phyloP scores from a whole-genome alignment of 2,329 filamentous ascomycete genomes.

The Epichloe festucae region DNA sequence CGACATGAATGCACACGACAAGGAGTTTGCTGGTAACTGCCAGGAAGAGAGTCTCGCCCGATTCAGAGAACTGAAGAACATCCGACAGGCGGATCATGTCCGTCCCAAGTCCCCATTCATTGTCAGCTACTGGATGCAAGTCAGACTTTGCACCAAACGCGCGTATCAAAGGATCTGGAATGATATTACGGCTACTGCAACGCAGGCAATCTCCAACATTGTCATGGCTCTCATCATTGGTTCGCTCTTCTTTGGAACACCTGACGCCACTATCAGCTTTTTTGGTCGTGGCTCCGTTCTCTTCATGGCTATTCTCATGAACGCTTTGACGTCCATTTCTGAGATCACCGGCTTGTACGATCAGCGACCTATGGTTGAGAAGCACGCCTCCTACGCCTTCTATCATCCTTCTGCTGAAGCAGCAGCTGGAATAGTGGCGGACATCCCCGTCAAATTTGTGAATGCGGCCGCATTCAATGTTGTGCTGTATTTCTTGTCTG shows the following conservation, averaged over 20 bases:
- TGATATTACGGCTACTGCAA: conserved; percentile 34
- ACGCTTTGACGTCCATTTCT: conserved; percentile 42
- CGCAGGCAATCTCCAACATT: conserved; percentile 33
- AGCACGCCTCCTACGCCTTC: conserved; percentile 35
- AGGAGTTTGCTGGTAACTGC: conserved; percentile 29
- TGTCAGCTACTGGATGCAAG: conserved; percentile 41
- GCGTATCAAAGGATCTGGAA: conserved; percentile 40
- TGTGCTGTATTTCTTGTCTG: conserved; percentile 44
- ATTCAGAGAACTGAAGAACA: conserved; percentile 34
- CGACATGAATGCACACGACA: conserved; percentile 39
- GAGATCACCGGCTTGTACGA: conserved; percentile 36
- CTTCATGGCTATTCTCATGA: conserved; percentile 48
- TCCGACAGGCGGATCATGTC: conserved; percentile 37
- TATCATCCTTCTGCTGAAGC: conserved; percentile 41
- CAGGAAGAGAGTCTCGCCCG: conserved; percentile 24
- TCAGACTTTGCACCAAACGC: conserved; percentile 36
- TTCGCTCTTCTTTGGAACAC: conserved; percentile 43
- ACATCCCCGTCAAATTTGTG: conserved; percentile 45
- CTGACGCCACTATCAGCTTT: conserved; percentile 36
- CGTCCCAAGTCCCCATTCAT: conserved; percentile 43
- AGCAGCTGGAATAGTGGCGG: conserved; percentile 38
- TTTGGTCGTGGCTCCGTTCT: conserved; percentile 41
- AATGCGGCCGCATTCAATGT: conserved; percentile 39
- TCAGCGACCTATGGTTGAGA: conserved; percentile 35
- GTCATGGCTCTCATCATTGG: conserved; percentile 49